A percentile compares a stretch with the other conserved stretches of the same genome.
phyloP scores from a whole-genome alignment of 2,329 filamentous ascomycete genomes.

The Fusarium clavum region DNA sequence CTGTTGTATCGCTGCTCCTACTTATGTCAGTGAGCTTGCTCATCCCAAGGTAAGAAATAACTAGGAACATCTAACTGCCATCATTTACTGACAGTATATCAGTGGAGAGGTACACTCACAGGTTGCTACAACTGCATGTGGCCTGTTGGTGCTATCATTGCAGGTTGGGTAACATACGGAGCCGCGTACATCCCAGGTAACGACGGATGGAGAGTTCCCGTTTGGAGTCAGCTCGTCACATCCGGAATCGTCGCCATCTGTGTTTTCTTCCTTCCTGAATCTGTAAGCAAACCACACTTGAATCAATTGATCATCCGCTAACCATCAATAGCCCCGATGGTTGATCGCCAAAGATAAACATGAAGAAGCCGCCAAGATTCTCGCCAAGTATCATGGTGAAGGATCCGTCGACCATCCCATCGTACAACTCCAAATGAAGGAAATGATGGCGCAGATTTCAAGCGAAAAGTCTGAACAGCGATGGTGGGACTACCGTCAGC shows the following conservation, averaged over 20 bases:
- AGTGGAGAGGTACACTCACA: conserved; percentile 60
- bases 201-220: conserved; percentile 53
- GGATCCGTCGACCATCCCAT: conserved; percentile 50
- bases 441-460: conserved; percentile 55
- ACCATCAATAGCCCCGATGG: conserved; percentile 50
- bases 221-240: conserved; percentile 54
- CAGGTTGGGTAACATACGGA: conserved; percentile 66
- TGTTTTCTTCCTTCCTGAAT: conserved; percentile 55
- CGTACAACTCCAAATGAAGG: conserved; percentile 55
- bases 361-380: conserved; percentile 51
- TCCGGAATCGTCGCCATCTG: conserved; percentile 52
- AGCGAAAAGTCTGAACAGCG: conserved; percentile 60
- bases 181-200: conserved; percentile 52
- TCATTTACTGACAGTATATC: not conserved
- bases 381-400: conserved; percentile 52
- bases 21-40: conserved; percentile 61
- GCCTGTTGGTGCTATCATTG: conserved; percentile 61
- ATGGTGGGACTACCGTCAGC: conserved; percentile 66
- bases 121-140: conserved; percentile 55
- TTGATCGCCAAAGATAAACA: conserved; percentile 53
- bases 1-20: conserved; percentile 54
- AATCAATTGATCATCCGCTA: not conserved
- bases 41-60: conserved; percentile 53
- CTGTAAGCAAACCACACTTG: conserved; percentile 16
- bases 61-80: rapidly evolving